Evolutionary conservation across 768 basidiomycete genomes (phyloP).

Genomic region (Scleroderma bovista): DNA sequence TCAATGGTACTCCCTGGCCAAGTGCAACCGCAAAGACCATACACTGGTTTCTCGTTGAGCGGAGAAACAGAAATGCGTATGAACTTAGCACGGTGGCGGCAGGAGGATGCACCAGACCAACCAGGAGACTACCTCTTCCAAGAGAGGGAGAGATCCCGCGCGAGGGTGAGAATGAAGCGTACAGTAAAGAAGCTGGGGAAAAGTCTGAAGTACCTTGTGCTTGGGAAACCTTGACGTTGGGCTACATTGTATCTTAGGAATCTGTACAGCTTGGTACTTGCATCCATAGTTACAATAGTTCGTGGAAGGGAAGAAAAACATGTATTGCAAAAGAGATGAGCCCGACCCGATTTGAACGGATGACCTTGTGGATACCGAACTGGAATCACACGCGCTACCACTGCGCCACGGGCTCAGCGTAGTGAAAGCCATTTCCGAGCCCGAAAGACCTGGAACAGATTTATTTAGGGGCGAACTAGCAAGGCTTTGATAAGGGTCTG

Average conservation of each 20-base stretch:
- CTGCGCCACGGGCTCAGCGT: conserved; percentile 35
- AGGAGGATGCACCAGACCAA: conserved; percentile 24
- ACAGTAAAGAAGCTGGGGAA: conserved; percentile 26
- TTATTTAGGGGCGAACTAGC: too few species aligned
- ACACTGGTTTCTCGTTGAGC: conserved; percentile 49
- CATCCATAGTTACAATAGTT: too few species aligned
- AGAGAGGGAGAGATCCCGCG: conserved; percentile 19
- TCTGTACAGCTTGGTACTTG: too few species aligned
- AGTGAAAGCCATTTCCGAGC: too few species aligned
- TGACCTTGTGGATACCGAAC: conserved; percentile 37
- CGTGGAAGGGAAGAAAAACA: too few species aligned
- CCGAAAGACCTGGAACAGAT: too few species aligned
- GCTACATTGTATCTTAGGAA: conserved; percentile 1
- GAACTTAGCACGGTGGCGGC: conserved; percentile 40
- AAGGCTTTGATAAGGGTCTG: too few species aligned
- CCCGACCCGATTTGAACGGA: conserved; percentile 44
- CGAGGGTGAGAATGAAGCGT: conserved; percentile 17
- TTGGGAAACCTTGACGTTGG: conserved; percentile 16
- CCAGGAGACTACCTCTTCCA: conserved; percentile 28
- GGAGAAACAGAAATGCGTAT: conserved; percentile 57
- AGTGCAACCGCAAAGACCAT: conserved; percentile 10
- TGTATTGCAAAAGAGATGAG: conserved; percentile 28
- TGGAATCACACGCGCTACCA: conserved; percentile 39
- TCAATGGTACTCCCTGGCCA: conserved; percentile 22
- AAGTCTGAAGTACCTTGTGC: conserved; percentile 27